These are phyloP conservation scores for Alloteropsis semialata DNA, from an alignment of 176 grass and related monocot species.

Conservation along the genomic window DNA sequence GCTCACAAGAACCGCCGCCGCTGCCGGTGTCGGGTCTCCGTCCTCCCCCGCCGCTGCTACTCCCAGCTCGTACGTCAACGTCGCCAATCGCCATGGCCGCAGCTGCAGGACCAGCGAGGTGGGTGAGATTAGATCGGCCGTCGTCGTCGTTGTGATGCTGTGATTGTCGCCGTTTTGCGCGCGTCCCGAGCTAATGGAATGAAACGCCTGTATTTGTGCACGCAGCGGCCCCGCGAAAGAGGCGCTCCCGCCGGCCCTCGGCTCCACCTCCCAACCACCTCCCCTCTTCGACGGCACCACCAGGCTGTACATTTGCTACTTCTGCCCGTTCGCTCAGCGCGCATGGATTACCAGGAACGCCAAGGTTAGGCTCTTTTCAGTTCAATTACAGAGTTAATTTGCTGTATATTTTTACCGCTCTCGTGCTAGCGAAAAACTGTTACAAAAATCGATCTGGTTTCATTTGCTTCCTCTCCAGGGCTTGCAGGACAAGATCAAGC, in stretches of 20 bases:
- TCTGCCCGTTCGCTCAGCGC: conserved; percentile 70
- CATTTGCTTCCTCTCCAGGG: conserved; percentile 27
- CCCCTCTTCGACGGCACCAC: conserved; percentile 66
- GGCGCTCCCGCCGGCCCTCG: conserved; percentile 47
- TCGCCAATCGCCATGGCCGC: conserved; percentile 16
- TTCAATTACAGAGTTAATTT: too few species aligned
- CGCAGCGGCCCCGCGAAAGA: conserved; percentile 29
- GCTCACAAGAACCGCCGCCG: neutral
- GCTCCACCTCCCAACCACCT: conserved; percentile 51
- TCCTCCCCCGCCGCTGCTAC: too few species aligned
- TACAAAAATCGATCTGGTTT: neutral
- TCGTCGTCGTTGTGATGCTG: neutral
- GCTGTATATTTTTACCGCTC: neutral
- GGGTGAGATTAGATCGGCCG: neutral
- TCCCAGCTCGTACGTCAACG: neutral
- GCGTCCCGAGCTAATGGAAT: neutral
- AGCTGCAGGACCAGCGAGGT: conserved; percentile 3
- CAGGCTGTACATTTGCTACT: conserved; percentile 68
- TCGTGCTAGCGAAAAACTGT: neutral
- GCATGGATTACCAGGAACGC: conserved; percentile 67
- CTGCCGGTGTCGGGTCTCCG: neutral
- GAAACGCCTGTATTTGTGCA: neutral
- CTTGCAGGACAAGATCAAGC: conserved; percentile 49
- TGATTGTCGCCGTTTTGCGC: neutral
- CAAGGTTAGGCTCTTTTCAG: conserved; percentile 36